Evolutionary conservation across 129 eudicot species (phyloP).

Genomic region (Helianthus tuberosus): DNA sequence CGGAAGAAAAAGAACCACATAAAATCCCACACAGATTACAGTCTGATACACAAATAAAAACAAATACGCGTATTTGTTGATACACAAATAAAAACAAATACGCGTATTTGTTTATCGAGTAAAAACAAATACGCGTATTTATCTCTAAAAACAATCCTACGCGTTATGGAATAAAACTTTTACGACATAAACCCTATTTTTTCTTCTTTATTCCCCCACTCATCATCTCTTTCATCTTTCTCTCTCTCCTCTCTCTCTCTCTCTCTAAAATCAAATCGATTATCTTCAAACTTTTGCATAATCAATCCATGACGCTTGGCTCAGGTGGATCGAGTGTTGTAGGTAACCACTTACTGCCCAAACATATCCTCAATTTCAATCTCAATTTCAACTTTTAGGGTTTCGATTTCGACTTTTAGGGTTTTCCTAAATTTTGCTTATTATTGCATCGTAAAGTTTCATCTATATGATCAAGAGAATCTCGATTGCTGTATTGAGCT

Average conservation of each 20-base stretch:
- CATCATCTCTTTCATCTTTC: neutral
- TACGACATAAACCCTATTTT: neutral
- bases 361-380: neutral
- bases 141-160: too few relatives aligned
- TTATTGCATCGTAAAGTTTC: neutral
- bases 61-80: too few relatives aligned
- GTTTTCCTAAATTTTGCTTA: slow-evolving; percentile 1
- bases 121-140: too few relatives aligned
- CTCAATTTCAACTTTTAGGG: neutral
- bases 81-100: too few relatives aligned
- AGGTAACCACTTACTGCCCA: slow-evolving; percentile 34
- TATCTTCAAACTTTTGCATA: slow-evolving; percentile 5
- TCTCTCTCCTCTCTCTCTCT: neutral
- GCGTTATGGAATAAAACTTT: too few relatives aligned
- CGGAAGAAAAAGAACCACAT: too few relatives aligned
- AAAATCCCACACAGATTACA: too few relatives aligned
- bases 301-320: slow-evolving; percentile 71
- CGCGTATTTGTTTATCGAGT: too few relatives aligned
- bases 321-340: slow-evolving; percentile 91
- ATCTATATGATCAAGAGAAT: neutral
- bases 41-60: too few relatives aligned
- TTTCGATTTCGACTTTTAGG: neutral
- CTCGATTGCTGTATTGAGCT: slow-evolving; percentile 3
- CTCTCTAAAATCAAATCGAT: slow-evolving; percentile 32
- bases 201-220: slow-evolving; percentile 27